phyloP scores from a whole-genome alignment of 116 monocot genomes.

The Trichopus zeylanicus region DNA sequence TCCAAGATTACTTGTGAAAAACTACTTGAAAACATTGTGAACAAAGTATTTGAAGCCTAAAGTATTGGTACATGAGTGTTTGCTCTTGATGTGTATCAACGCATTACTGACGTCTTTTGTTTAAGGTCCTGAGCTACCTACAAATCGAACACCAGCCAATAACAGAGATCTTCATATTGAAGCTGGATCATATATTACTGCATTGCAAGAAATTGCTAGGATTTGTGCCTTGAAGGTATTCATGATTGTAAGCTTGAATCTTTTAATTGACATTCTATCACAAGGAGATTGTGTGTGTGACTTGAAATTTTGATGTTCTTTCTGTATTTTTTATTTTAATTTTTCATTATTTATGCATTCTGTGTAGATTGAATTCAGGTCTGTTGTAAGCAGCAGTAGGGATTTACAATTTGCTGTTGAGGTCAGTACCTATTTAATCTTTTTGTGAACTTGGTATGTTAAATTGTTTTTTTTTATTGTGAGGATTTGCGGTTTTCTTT shows the following conservation, averaged over 20 bases:
- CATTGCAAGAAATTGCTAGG: conserved; percentile 74
- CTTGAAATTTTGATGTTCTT: conserved; percentile 1
- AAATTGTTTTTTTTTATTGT: background rate
- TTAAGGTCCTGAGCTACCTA: conserved; percentile 44
- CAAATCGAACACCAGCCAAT: conserved; percentile 17
- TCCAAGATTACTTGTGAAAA: too few relatives aligned
- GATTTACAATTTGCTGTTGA: conserved; percentile 62
- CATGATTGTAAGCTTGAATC: background rate
- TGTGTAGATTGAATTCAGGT: conserved; percentile 71
- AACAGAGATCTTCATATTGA: conserved; percentile 20
- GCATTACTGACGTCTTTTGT: conserved; percentile 1
- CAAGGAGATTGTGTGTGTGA: background rate
- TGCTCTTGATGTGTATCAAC: background rate
- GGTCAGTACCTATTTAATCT: conserved; percentile 26
- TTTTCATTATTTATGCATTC: too few relatives aligned
- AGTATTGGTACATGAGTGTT: too few relatives aligned
- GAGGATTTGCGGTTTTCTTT: too few relatives aligned
- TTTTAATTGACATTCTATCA: background rate
- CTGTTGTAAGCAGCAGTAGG: conserved; percentile 38
- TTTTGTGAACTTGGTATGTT: background rate
- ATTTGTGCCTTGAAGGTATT: conserved; percentile 76
- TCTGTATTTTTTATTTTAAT: too few relatives aligned
- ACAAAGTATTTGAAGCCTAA: too few relatives aligned
- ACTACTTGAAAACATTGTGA: too few relatives aligned
- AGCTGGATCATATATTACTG: conserved; percentile 33